These are phyloP conservation scores for Zizania palustris DNA, from an alignment of 202 grass and related monocot genomes.

Conservation along the genomic window DNA sequence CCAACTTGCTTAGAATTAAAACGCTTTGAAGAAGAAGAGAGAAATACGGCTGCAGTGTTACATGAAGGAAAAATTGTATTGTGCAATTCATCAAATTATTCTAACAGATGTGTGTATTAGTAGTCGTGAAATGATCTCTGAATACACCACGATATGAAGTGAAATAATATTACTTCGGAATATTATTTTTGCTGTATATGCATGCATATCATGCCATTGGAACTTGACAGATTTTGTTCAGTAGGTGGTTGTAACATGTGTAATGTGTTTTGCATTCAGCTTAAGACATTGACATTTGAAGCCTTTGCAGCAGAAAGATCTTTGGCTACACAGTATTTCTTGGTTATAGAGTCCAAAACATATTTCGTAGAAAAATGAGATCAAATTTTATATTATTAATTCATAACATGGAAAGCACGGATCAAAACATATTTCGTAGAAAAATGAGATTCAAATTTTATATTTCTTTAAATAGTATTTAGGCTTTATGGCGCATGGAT, in stretches of 20 bases:
- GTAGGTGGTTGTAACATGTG: background rate
- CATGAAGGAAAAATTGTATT: background rate
- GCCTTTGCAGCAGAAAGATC: background rate
- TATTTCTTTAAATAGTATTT: background rate
- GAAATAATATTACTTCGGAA: background rate
- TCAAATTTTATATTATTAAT: background rate
- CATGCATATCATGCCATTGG: background rate
- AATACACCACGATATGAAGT: background rate
- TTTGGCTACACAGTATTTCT: background rate
- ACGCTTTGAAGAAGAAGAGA: no score
- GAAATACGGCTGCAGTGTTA: background rate
- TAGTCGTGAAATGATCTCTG: background rate
- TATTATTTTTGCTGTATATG: background rate
- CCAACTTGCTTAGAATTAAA: no score
- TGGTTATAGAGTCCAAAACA: background rate
- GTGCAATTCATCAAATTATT: constrained; percentile 1
- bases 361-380: constrained; percentile 1
- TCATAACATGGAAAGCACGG: background rate
- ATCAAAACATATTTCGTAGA: background rate
- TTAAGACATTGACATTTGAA: background rate
- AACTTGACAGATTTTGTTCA: background rate
- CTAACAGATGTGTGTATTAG: background rate
- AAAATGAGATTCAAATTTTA: background rate
- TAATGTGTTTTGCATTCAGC: background rate
- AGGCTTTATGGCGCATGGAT: background rate